phyloP scores from a whole-genome alignment of 2,329 filamentous ascomycete genomes.

The Emmonsiellopsis sp. region DNA sequence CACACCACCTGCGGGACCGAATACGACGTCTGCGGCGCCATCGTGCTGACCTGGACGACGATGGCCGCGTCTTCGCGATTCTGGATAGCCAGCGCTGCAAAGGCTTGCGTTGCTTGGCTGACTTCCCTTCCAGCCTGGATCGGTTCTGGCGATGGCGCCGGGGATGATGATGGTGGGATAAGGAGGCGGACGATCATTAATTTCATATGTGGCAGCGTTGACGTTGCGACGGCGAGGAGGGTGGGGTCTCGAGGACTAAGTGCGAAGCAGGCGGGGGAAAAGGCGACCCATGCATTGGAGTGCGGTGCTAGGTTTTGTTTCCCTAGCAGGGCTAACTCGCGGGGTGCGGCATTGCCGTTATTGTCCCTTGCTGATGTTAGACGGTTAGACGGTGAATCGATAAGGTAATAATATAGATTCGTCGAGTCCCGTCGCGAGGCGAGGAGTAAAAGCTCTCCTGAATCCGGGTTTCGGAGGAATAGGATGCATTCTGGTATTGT shows the following conservation, averaged over 20 bases:
- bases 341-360: constrained; percentile 1
- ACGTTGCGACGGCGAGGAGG: constrained; percentile 52
- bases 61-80: constrained; percentile 53
- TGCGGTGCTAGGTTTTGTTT: constrained; percentile 54
- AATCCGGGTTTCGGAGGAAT: constrained; percentile 44
- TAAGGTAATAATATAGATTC: constrained; percentile 47
- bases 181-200: constrained; percentile 51
- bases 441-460: constrained; percentile 40
- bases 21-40: constrained; percentile 56
- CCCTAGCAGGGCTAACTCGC: constrained; percentile 38
- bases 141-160: background rate
- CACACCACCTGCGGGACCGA: constrained; percentile 54
- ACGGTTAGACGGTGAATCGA: constrained; percentile 9
- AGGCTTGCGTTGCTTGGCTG: constrained; percentile 44
- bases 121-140: background rate
- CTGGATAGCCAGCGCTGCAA: constrained; percentile 42
- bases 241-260: constrained; percentile 46
- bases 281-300: constrained; percentile 56
- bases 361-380: background rate
- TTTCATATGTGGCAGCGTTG: constrained; percentile 54
- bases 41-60: constrained; percentile 49
- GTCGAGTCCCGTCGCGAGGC: constrained; percentile 51
- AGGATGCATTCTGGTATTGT: constrained; percentile 51
- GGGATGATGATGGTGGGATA: constrained; percentile 31
- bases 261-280: constrained; percentile 51